Base-by-base conservation (phyloP, 768 basidiomycete genomes). In the Rhizopogon roseolus region DNA sequence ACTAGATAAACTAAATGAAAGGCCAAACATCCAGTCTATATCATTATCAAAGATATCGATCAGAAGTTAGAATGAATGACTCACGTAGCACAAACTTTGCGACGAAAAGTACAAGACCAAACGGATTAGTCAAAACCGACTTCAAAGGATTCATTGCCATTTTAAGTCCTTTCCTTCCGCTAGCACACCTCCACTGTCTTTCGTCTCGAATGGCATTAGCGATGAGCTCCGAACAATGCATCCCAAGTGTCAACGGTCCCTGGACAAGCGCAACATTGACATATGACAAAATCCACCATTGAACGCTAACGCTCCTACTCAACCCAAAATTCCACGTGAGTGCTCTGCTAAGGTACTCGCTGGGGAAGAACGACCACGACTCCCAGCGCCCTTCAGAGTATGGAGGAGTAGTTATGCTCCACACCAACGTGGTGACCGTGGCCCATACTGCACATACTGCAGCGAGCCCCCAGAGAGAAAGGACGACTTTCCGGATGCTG, bases 11-110 rank as follows among this genome's bases (percentile, higher is more conserved):
- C n/a, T n/a, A n/a, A 69, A 59, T 5, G 60, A 60, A 29, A 68
- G 60, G 5, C 62, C 59, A 40, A 67, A 62, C 67, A 69, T 67
- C 66, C 66, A 65, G 45, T 68, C 66, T 69, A 42, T n/a, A 44
- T 16, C 34, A 9, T 29, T 50, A 56, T 44, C 1, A 22, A 22
- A 22, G 22, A n/a, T n/a, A n/a, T n/a, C n/a, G n/a, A n/a, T n/a
- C n/a, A n/a, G n/a, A n/a, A n/a, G n/a, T n/a, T 9, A 25, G 25
- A 28, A n/a, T 0, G 4, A 37, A 17, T 19, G 6, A 58, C 66
- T 57, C 37, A 69, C 67, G 66, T 16, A 67, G 25, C 13, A 62
- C 11, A 13, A 63, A 63, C 27, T 68, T 69, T 22, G 52, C 49
- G 8, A 48, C 1, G 2, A 68, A 54, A 37, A 66, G 34, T 0